A percentile compares a stretch with the other conserved stretches of the same genome.
Evolutionary conservation across 345 rosid genomes (phyloP).

Genomic region (Acer yangbiense): DNA sequence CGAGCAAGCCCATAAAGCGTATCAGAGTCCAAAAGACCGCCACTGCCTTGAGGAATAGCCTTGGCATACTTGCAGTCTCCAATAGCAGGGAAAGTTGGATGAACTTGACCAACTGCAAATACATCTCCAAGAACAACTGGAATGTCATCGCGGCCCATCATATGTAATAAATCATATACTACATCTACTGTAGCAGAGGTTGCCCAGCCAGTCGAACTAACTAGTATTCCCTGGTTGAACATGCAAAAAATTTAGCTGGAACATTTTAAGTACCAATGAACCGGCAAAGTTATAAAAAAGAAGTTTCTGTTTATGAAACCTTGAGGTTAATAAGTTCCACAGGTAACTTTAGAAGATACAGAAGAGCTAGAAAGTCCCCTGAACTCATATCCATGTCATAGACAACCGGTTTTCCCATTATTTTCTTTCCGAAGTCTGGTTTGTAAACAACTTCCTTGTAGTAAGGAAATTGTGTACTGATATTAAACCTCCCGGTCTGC

Average conservation of each 20-base stretch:
- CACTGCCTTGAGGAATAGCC: slow-evolving; percentile 79
- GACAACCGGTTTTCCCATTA: slow-evolving; percentile 69
- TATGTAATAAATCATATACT: slow-evolving; percentile 82
- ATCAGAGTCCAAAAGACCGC: slow-evolving; percentile 86
- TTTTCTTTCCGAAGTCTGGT: slow-evolving; percentile 55
- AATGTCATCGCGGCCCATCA: slow-evolving; percentile 99
- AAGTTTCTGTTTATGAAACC: too few species aligned
- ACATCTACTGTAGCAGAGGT: slow-evolving; percentile 87
- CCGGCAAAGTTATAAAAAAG: too few species aligned
- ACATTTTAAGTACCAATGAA: too few species aligned
- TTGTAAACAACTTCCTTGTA: slow-evolving; percentile 58
- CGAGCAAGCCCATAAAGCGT: slow-evolving; percentile 90
- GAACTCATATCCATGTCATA: slow-evolving; percentile 70
- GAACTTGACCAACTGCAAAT: slow-evolving; percentile 67
- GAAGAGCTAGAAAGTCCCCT: slow-evolving; percentile 26
- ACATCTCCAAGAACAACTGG: slow-evolving; percentile 80
- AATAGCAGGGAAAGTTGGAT: slow-evolving; percentile 41
- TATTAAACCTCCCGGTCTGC: slow-evolving; percentile 68
- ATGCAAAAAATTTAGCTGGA: background rate
- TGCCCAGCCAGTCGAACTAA: slow-evolving; percentile 92
- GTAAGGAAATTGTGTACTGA: slow-evolving; percentile 69
- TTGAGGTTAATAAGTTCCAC: slow-evolving; percentile 69
- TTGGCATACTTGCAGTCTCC: slow-evolving; percentile 79
- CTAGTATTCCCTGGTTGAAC: slow-evolving; percentile 66
- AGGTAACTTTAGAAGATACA: slow-evolving; percentile 84